phyloP scores from a whole-genome alignment of 148 eudicot species.

The Diospyros lotus region DNA sequence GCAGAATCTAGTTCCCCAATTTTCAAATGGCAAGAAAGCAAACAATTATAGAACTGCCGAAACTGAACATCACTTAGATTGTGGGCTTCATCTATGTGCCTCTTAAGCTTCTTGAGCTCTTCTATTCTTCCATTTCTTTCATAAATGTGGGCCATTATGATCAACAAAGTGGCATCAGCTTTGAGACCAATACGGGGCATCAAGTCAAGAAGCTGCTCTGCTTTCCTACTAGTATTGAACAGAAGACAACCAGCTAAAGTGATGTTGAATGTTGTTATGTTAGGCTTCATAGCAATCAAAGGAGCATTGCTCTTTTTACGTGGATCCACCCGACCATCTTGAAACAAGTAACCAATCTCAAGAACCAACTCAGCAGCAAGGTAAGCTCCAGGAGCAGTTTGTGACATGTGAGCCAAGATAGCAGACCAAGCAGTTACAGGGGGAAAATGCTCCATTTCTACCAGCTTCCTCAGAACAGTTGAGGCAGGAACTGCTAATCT shows the following conservation, averaged over 20 bases:
- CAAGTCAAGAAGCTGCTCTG: constrained; percentile 87
- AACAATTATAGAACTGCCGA: constrained; percentile 72
- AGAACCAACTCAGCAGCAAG: constrained; percentile 84
- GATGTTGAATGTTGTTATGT: constrained; percentile 46
- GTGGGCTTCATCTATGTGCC: constrained; percentile 74
- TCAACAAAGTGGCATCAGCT: constrained; percentile 59
- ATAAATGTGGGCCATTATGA: constrained; percentile 77
- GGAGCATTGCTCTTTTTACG: constrained; percentile 79
- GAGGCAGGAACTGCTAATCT: constrained; percentile 59
- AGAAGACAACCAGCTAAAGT: constrained; percentile 76
- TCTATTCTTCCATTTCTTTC: constrained; percentile 86
- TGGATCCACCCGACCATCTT: constrained; percentile 89
- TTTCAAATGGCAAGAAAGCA: constrained; percentile 79
- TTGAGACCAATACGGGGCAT: constrained; percentile 81
- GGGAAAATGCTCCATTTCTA: constrained; percentile 61
- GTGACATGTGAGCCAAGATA: constrained; percentile 67
- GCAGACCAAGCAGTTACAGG: constrained; percentile 75
- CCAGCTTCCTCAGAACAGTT: constrained; percentile 66
- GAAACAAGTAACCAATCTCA: constrained; percentile 83
- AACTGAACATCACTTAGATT: constrained; percentile 57
- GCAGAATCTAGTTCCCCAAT: constrained; percentile 80
- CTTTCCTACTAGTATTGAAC: constrained; percentile 70
- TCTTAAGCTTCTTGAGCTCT: constrained; percentile 78
- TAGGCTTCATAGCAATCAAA: constrained; percentile 87
- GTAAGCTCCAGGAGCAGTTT: constrained; percentile 64